phyloP scores from a whole-genome alignment of 2,329 filamentous ascomycete species.

The Epichloe bromicola region DNA sequence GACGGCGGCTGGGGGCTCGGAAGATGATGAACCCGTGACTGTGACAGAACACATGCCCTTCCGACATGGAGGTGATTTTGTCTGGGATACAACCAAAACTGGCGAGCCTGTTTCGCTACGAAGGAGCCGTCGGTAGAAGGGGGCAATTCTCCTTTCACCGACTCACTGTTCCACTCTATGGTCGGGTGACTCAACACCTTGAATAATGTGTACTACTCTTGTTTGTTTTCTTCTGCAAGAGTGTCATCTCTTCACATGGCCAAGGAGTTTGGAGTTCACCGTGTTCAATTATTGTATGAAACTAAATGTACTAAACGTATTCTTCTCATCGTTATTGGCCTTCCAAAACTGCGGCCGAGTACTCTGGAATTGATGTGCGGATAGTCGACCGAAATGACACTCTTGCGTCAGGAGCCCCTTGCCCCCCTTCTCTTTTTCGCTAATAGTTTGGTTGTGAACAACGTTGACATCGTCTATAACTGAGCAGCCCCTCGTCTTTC shows the following conservation, averaged over 20 bases:
- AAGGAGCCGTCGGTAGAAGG: neutral
- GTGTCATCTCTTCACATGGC: neutral
- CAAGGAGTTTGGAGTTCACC: constrained; percentile 1
- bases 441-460: neutral
- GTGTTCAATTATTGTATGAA: constrained; percentile 2
- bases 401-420: neutral
- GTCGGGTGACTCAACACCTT: too few relatives aligned
- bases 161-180: too few relatives aligned
- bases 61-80: constrained; percentile 13
- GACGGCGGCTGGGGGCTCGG: neutral
- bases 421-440: neutral
- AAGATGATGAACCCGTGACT: constrained; percentile 10
- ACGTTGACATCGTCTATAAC: neutral
- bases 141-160: too few relatives aligned
- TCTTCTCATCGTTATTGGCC: constrained; percentile 6
- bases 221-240: neutral
- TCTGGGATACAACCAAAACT: constrained; percentile 20
- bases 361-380: neutral
- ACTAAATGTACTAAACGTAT: constrained; percentile 8
- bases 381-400: neutral
- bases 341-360: constrained; percentile 4
- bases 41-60: constrained; percentile 3
- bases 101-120: neutral
- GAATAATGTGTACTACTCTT: neutral
- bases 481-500: neutral